phyloP scores from a whole-genome alignment of 2,329 filamentous ascomycete species.

The Talaromyces sp. region DNA sequence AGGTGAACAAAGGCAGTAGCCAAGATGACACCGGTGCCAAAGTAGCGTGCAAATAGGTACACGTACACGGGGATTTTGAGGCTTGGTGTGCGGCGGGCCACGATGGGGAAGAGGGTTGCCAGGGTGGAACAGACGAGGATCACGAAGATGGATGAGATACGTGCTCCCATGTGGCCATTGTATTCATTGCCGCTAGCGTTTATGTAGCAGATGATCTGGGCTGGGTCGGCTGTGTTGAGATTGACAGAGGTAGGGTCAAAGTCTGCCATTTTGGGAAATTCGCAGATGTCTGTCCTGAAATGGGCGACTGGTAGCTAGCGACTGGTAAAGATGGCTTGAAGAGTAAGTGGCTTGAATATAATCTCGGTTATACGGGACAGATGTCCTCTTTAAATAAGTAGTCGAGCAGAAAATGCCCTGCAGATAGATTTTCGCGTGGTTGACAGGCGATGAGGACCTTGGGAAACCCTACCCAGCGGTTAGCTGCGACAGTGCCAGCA shows the following conservation, averaged over 20 bases:
- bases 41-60: slow-evolving; percentile 49
- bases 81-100: slow-evolving; percentile 39
- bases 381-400: not conserved
- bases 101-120: slow-evolving; percentile 48
- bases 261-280: slow-evolving; percentile 1
- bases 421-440: not conserved
- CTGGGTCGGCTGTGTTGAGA: slow-evolving; percentile 42
- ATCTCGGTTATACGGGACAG: not conserved
- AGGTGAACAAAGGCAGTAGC: slow-evolving; percentile 50
- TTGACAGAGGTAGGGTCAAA: slow-evolving; percentile 46
- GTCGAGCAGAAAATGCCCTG: not conserved
- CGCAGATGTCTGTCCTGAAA: not conserved
- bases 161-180: slow-evolving; percentile 48
- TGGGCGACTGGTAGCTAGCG: not conserved
- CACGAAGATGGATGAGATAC: slow-evolving; percentile 46
- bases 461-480: not conserved
- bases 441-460: slow-evolving; percentile 9
- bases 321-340: not conserved
- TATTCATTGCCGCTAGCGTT: slow-evolving; percentile 50
- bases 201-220: slow-evolving; percentile 52
- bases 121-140: slow-evolving; percentile 42
- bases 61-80: slow-evolving; percentile 42
- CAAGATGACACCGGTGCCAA: slow-evolving; percentile 48
- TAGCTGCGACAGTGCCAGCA: not conserved
- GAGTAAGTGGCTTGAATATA: not conserved